Evolutionary conservation across 371 early-diverging fungal genomes (phyloP).

Genomic region (Mortierella polycephala): DNA sequence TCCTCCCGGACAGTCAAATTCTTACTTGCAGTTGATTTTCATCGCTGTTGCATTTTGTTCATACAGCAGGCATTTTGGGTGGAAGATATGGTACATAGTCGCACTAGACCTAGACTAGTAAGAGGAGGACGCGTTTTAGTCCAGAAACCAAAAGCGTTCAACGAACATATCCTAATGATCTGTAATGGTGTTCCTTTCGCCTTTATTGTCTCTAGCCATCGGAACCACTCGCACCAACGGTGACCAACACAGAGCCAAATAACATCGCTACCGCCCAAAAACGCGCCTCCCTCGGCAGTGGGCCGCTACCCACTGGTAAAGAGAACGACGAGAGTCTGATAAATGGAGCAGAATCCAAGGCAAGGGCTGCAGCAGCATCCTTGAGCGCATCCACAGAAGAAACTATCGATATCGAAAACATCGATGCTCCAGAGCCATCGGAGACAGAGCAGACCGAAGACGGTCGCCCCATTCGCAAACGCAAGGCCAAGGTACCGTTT

Average conservation of each 20-base stretch:
- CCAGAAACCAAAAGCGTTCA: not conserved
- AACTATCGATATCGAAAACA: constrained; percentile 40
- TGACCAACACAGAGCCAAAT: constrained; percentile 27
- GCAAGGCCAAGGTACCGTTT: constrained; percentile 37
- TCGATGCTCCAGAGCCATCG: constrained; percentile 23
- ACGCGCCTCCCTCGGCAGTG: constrained; percentile 5
- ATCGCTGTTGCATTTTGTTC: constrained; percentile 25
- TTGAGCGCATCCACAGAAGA: constrained; percentile 18
- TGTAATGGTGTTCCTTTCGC: not conserved
- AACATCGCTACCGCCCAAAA: constrained; percentile 22
- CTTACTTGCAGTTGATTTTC: not conserved
- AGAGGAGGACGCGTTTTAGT: constrained; percentile 19
- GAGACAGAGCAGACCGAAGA: constrained; percentile 29
- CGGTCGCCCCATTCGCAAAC: constrained; percentile 39
- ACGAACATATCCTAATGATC: constrained; percentile 7
- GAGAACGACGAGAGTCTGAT: constrained; percentile 32
- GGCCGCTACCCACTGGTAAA: constrained; percentile 25
- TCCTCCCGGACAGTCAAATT: constrained; percentile 7
- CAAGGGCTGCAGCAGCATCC: not conserved
- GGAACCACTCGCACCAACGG: constrained; percentile 38
- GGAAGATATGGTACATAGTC: constrained; percentile 15
- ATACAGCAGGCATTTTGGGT: constrained; percentile 27
- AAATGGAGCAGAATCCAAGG: constrained; percentile 10
- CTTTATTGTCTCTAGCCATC: constrained; percentile 23
- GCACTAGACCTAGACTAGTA: constrained; percentile 13